phyloP scores from a whole-genome alignment of 805 yeast genomes.

The Tetrapisispora fleetii region DNA sequence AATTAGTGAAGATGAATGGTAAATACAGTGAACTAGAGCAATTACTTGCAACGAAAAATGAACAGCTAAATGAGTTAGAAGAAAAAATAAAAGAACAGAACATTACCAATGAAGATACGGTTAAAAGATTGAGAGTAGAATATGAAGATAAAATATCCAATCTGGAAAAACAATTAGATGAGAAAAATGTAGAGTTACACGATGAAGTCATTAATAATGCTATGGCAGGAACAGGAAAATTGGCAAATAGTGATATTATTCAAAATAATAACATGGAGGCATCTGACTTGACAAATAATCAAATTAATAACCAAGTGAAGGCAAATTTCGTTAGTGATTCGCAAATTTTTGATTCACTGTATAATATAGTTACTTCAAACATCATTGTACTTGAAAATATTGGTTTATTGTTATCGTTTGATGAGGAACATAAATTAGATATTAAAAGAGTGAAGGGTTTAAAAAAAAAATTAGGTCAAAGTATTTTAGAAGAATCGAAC shows the following conservation, averaged over 20 bases:
- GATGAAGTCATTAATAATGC: not conserved
- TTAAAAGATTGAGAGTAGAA: not conserved
- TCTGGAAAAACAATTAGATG: not conserved
- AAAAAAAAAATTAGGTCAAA: constrained; percentile 36
- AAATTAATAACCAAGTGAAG: not conserved
- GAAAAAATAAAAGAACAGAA: not conserved
- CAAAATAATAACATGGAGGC: not conserved
- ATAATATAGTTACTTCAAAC: constrained; percentile 34
- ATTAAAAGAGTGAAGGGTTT: constrained; percentile 77
- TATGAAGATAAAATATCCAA: not conserved
- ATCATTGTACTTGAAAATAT: constrained; percentile 61
- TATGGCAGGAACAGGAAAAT: not conserved
- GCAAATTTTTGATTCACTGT: not conserved
- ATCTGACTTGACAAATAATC: no score
- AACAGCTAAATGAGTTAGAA: not conserved
- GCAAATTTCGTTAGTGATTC: not conserved
- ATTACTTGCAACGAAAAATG: not conserved
- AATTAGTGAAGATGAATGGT: not conserved
- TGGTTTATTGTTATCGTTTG: constrained; percentile 47
- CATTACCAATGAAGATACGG: not conserved
- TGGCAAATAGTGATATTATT: not conserved
- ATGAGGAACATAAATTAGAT: constrained; percentile 32
- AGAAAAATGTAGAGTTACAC: not conserved
- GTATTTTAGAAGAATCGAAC: constrained; percentile 20
- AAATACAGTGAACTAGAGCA: not conserved